A percentile compares a stretch with the other conserved stretches of the same genome.
These are phyloP conservation scores for Colletotrichum liriopes DNA, from an alignment of 2,329 filamentous ascomycete species.

Conservation along the genomic window DNA sequence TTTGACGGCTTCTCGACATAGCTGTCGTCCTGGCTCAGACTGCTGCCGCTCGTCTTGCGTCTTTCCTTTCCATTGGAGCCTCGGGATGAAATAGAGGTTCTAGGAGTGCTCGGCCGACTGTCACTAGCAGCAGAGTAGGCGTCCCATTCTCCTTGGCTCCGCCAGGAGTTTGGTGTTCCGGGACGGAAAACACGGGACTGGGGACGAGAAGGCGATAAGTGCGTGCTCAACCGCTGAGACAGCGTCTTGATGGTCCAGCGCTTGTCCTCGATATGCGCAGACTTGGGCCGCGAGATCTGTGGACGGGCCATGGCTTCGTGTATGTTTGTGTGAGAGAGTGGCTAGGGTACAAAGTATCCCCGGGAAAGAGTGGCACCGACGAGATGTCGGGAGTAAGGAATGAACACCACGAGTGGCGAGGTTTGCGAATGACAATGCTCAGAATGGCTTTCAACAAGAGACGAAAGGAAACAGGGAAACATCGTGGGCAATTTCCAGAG, in stretches of 20 bases:
- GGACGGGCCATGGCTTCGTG: background rate
- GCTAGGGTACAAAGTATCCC: slow-evolving; percentile 11
- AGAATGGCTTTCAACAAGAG: background rate
- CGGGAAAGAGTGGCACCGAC: slow-evolving; percentile 19
- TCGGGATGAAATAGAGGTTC: background rate
- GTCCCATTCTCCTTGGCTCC: slow-evolving; percentile 30
- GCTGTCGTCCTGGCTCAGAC: background rate
- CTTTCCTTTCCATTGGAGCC: background rate
- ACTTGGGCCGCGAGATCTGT: slow-evolving; percentile 14
- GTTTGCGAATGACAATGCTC: background rate
- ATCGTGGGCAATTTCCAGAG: background rate
- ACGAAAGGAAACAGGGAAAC: background rate
- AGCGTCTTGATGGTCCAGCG: slow-evolving; percentile 4
- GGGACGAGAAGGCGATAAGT: background rate
- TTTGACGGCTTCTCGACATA: slow-evolving; percentile 12
- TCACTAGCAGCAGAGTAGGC: slow-evolving; percentile 21
- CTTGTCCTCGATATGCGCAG: slow-evolving; percentile 12
- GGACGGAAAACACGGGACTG: background rate
- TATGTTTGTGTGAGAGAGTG: background rate
- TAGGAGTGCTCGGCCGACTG: background rate
- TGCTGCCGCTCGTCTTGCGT: background rate
- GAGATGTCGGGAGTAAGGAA: slow-evolving; percentile 7
- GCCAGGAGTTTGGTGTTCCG: slow-evolving; percentile 21
- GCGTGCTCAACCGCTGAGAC: background rate
- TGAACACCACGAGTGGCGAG: slow-evolving; percentile 6